Percentiles rank a stretch among this genome's conserved stretches.
phyloP scores from a whole-genome alignment of 148 eudicot species.

The Silene conica region DNA sequence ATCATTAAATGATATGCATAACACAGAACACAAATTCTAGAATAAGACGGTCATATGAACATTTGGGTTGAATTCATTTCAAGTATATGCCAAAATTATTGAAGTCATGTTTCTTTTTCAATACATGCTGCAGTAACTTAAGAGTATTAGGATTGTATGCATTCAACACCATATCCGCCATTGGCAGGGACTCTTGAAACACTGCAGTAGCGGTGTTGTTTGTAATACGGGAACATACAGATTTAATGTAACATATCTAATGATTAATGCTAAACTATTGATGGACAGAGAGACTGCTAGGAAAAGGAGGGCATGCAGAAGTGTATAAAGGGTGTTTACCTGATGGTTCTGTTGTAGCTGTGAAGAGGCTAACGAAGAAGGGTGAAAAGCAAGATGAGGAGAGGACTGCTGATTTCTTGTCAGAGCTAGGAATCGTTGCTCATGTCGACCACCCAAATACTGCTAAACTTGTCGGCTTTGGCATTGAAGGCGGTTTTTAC shows the following conservation, averaged over 20 bases:
- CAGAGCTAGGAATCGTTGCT: slow-evolving; percentile 91
- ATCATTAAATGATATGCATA: no score
- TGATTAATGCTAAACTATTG: slow-evolving; percentile 6
- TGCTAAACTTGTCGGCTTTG: slow-evolving; percentile 72
- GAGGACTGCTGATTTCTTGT: slow-evolving; percentile 65
- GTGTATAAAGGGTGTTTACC: slow-evolving; percentile 58
- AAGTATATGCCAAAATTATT: background rate
- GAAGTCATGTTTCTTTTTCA: background rate
- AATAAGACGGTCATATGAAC: no score
- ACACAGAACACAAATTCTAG: no score
- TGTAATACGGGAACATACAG: background rate
- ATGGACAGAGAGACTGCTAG: slow-evolving; percentile 55
- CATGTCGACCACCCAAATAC: slow-evolving; percentile 85
- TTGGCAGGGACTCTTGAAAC: no score
- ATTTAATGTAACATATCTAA: background rate
- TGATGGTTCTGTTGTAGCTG: slow-evolving; percentile 61
- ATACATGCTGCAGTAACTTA: no score
- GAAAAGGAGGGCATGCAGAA: slow-evolving; percentile 73
- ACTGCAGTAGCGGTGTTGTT: background rate
- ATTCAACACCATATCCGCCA: no score
- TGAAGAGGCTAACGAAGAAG: slow-evolving; percentile 69
- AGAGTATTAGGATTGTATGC: no score
- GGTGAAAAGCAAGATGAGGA: slow-evolving; percentile 60
- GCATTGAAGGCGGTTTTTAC: slow-evolving; percentile 63
- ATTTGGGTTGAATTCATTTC: background rate